Conservation (phyloP, 257 asterid genomes). For the Plectranthus barbatus region DNA sequence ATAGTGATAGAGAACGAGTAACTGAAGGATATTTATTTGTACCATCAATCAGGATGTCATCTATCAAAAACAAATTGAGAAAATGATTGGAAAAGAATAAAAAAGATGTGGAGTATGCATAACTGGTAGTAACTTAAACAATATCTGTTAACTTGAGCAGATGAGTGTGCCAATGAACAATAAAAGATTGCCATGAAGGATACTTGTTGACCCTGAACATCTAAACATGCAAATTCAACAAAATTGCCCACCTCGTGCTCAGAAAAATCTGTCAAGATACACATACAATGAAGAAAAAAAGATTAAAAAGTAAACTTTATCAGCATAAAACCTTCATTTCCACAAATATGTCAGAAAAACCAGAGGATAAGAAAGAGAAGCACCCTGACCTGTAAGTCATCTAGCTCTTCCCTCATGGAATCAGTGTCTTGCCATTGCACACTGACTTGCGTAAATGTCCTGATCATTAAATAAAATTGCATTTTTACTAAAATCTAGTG, state of each 20-base stretch:
- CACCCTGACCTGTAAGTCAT: slow-evolving; percentile 77
- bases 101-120: not conserved
- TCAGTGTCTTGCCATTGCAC: slow-evolving; percentile 99
- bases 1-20: not conserved
- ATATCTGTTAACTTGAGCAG: slow-evolving; percentile 8
- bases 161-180: not conserved
- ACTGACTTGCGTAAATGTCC: slow-evolving; percentile 98
- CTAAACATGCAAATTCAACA: slow-evolving; percentile 93
- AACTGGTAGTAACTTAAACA: not conserved
- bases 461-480: slow-evolving; percentile 28
- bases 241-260: slow-evolving; percentile 97
- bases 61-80: not conserved
- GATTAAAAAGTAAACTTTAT: slow-evolving; percentile 7
- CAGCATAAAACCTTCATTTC: not conserved
- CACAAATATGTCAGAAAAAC: not conserved
- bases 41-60: not conserved
- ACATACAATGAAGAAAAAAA: slow-evolving; percentile 10
- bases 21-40: not conserved
- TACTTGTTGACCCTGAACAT: slow-evolving; percentile 99
- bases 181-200: slow-evolving; percentile 36
- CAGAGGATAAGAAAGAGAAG: not conserved
- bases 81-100: not conserved
- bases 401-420: slow-evolving; percentile 97
- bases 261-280: slow-evolving; percentile 70
- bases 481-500: slow-evolving; percentile 8